Conservation (phyloP, 2,329 filamentous ascomycete genomes). For the Claviceps purpurea region DNA sequence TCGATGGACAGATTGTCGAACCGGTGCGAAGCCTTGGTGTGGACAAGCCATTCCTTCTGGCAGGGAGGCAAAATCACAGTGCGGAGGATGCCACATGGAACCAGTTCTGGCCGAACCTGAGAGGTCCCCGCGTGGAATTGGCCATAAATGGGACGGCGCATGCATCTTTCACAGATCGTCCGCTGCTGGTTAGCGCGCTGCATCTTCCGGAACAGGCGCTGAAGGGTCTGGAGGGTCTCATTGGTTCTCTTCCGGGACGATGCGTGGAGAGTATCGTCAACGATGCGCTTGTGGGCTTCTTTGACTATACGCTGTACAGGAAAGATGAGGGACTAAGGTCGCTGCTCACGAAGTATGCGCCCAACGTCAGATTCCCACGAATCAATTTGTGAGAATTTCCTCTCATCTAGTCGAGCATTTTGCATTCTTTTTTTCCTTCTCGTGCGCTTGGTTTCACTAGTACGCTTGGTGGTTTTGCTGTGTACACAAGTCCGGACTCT, state of each 20-base stretch:
- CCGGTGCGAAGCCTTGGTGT: slow-evolving; percentile 5
- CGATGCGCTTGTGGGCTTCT: slow-evolving; percentile 11
- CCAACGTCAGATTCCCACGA: slow-evolving; percentile 10
- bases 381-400: slow-evolving; percentile 4
- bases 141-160: slow-evolving; percentile 15
- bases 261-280: slow-evolving; percentile 11
- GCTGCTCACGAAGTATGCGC: slow-evolving; percentile 1
- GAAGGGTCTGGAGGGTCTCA: slow-evolving; percentile 2
- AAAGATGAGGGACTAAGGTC: slow-evolving; percentile 4
- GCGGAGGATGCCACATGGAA: slow-evolving; percentile 20
- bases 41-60: slow-evolving; percentile 16
- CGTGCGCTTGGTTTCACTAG: too few species aligned
- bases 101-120: slow-evolving; percentile 15
- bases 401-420: too few species aligned
- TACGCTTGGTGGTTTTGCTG: too few species aligned
- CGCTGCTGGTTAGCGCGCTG: slow-evolving; percentile 14
- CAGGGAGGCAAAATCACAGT: slow-evolving; percentile 16
- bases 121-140: slow-evolving; percentile 13
- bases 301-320: slow-evolving; percentile 9
- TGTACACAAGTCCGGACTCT: too few species aligned
- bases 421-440: too few species aligned
- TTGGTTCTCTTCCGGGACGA: slow-evolving; percentile 8
- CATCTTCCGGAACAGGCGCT: slow-evolving; percentile 8
- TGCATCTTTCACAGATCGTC: slow-evolving; percentile 19
- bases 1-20: slow-evolving; percentile 26